Evolutionary conservation across 345 rosid species (phyloP), one percentile per base, ranked within the genome.

Genomic region (Gossypium ekmanianum): DNA sequence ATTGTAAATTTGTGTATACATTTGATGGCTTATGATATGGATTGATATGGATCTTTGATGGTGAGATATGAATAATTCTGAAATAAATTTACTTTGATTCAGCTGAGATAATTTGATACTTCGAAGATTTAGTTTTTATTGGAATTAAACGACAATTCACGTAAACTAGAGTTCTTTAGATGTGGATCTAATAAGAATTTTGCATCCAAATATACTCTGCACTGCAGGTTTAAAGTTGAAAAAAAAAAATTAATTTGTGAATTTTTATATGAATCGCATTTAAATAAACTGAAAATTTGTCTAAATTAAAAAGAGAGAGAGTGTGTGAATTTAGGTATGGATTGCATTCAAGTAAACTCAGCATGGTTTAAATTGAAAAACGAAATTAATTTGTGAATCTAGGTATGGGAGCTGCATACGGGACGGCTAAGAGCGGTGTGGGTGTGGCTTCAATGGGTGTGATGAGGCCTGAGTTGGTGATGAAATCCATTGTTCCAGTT

Each of bases 341-440:
- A 56, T 56, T 56, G 61, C 9, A n/a, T 56, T 56, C 61, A 56
- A 9, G 24, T 51, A 3, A 27, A 16, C 45, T 9, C 45, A 6
- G 10, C 43, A 27, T 29, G 10, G 56, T 72, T 61, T 58, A 3
- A 44, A 58, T 58, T 63, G 59, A 56, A 56, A 55, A 18, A 56
- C 5, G 9, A 11, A 14, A 26, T 68, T 24, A 4, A 67, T 10
- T 48, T 73, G 26, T 39, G 73, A 58, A 27, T 72, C 17, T 78
- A 91, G 98, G 98, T 74, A 93, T 93, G 98, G 98, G 98, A 87
- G 98, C 97, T 71, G 97, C 98, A 1, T 93, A 93, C 63, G 98
- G 98, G 39, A 93, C 98, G 10, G 95, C 98, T 9, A 93, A 93
- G 92, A 93, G 98, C 68, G 98, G 97, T 43, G 98, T 93, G 0